Evolutionary conservation across 331 rosid genomes (phyloP), one percentile per base, ranked within the genome.

Genomic region (Malus hybrid): DNA sequence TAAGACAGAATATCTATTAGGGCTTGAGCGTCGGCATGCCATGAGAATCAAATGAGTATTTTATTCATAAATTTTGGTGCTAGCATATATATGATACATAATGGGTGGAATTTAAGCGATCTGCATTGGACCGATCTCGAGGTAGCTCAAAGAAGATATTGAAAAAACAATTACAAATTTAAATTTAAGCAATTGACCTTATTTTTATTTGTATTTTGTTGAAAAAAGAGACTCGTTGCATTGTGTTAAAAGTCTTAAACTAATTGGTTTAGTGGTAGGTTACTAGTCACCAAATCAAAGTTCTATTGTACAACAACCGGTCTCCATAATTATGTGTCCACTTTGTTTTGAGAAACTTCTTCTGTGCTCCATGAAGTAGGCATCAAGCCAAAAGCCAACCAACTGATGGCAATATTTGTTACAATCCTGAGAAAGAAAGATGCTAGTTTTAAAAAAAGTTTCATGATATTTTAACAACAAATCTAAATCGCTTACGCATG

Each of bases 201-300:
- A 19, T 8, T 10, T 3, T 46, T 29, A 29, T 68, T 31, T 13
- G 46, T 64, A 15, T 62, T 74, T 62, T 3, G 20, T 61, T 11
- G 8, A 33, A 65, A 36, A 36, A 0, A 3, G 4, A 16, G 27
- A 20, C 29, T 27, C 60, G 31, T 42, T 72, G 67, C 31, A 72
- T 55, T 65, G 31, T 71, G 52, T 10, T 54, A 55, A 55, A 5
- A 54, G 44, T 10, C 57, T 65, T 52, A 13, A 52, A 54, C 59
- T 18, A 19, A 54, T 18, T 42, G 24, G 4, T 65, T 32, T 2
- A 29, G 13, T 2, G 75, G 73, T 67, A 42, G 85, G 71, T 73
- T 59, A 60, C 65, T 34, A 20, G 68, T 75, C 74, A 70, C 80
- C 78, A 14, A 70, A 75, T 69, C 61, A 74, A 6, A 10, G 46